Conservation (phyloP, 1,284 basidiomycete genomes). For the Microstroma glucosiphilum region DNA sequence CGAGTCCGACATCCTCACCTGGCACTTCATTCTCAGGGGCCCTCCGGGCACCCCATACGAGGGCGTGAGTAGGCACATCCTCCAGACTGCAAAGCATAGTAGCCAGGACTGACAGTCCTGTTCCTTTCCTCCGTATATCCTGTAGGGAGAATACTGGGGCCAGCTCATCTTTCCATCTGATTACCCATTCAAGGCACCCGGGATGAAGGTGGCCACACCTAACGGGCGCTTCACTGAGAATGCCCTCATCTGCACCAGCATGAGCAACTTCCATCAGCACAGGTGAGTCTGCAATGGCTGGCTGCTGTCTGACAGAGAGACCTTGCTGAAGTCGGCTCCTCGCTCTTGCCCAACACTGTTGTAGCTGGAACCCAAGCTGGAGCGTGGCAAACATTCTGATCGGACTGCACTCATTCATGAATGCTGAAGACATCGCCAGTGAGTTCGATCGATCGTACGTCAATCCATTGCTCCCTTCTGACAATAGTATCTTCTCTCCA, state of each 20-base stretch:
- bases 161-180: slow-evolving; percentile 62
- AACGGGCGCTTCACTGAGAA: slow-evolving; percentile 87
- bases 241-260: slow-evolving; percentile 66
- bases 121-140: too few relatives aligned
- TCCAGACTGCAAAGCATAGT: too few relatives aligned
- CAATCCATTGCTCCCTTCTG: background rate
- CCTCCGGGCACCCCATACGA: slow-evolving; percentile 84
- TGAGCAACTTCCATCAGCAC: slow-evolving; percentile 64
- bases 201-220: slow-evolving; percentile 95
- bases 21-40: slow-evolving; percentile 60
- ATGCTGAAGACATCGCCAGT: slow-evolving; percentile 88
- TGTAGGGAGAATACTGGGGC: slow-evolving; percentile 71
- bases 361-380: slow-evolving; percentile 84
- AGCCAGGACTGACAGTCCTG: too few relatives aligned
- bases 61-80: slow-evolving; percentile 54
- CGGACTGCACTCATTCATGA: slow-evolving; percentile 91
- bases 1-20: slow-evolving; percentile 80
- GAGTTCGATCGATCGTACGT: background rate
- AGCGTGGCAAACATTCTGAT: slow-evolving; percentile 86
- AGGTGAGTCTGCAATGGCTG: too few relatives aligned
- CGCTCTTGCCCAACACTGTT: slow-evolving; percentile 34
- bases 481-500: background rate
- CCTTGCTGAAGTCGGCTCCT: too few relatives aligned
- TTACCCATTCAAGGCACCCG: slow-evolving; percentile 61
- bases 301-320: too few relatives aligned